Conservation (phyloP, 2,329 filamentous ascomycete species). For the Apiospora arundinis region DNA sequence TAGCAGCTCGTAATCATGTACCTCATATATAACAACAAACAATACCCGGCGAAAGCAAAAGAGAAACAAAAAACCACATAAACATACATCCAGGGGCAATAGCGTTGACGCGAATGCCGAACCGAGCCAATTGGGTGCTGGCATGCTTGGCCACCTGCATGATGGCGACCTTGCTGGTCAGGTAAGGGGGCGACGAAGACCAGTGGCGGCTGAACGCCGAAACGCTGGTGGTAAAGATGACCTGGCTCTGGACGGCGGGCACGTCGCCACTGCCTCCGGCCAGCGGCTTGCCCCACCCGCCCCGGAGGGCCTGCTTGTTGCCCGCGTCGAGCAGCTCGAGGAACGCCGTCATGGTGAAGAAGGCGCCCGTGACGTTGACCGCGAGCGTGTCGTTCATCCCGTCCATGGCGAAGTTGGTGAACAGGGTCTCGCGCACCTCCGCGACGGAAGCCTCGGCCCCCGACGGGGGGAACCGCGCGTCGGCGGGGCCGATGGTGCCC, state of each 20-base stretch:
- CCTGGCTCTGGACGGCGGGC: constrained; percentile 38
- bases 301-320: constrained; percentile 48
- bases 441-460: background rate
- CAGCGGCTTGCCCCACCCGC: constrained; percentile 31
- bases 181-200: constrained; percentile 31
- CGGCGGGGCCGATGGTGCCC: constrained; percentile 65
- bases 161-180: constrained; percentile 36
- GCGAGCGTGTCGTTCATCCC: constrained; percentile 64
- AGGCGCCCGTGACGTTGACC: constrained; percentile 69
- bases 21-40: too few species aligned
- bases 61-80: fast-evolving
- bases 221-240: constrained; percentile 37
- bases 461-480: constrained; percentile 18
- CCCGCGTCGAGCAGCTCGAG: constrained; percentile 70
- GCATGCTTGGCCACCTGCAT: constrained; percentile 39
- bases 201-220: constrained; percentile 31
- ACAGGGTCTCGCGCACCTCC: constrained; percentile 1
- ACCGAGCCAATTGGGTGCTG: constrained; percentile 32
- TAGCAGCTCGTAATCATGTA: too few species aligned
- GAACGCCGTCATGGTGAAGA: constrained; percentile 72
- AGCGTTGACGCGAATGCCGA: constrained; percentile 38
- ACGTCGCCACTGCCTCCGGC: constrained; percentile 15
- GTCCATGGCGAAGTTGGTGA: constrained; percentile 48
- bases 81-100: constrained; percentile 34
- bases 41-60: too few species aligned